Evolutionary conservation across 164 flowering plant species (phyloP).

Genomic region (Vitis riparia): DNA sequence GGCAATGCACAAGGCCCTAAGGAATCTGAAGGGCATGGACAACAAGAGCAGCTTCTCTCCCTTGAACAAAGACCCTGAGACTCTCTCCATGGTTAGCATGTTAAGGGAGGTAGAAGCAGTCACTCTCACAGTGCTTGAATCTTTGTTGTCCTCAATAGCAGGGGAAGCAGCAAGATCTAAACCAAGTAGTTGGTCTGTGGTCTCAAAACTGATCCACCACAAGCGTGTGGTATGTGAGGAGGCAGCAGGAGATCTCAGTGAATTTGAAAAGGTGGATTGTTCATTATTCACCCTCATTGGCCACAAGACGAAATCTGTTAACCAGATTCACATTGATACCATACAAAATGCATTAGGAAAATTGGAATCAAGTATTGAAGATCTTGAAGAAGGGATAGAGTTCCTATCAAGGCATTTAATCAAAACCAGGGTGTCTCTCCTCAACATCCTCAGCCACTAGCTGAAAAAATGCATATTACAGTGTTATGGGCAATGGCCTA

Average conservation of each 20-base stretch:
- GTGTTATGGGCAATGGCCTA: too few species aligned
- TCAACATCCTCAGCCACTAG: too few species aligned
- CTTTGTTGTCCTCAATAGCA: conserved; percentile 13
- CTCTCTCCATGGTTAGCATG: conserved; percentile 1
- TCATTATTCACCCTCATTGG: neutral
- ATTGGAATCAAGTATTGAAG: too few species aligned
- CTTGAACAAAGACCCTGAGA: neutral
- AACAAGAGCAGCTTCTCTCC: neutral
- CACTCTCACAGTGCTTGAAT: conserved; percentile 20
- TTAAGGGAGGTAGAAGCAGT: conserved; percentile 25
- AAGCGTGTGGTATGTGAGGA: neutral
- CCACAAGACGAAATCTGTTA: too few species aligned
- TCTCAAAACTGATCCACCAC: conserved; percentile 9
- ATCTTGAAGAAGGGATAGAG: too few species aligned
- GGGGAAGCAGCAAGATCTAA: conserved; percentile 12
- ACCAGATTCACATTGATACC: too few species aligned
- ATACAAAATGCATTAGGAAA: too few species aligned
- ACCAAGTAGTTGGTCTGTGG: conserved; percentile 13
- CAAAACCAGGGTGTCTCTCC: too few species aligned
- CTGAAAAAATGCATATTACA: too few species aligned
- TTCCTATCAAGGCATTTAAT: too few species aligned
- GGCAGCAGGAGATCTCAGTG: neutral
- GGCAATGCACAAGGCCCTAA: conserved; percentile 21
- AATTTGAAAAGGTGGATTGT: conserved; percentile 17
- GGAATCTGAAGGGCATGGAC: conserved; percentile 13